Evolutionary conservation across 2,329 filamentous ascomycete species (phyloP), one percentile per base, ranked within the genome.

Genomic region (Rutstroemia sp.): DNA sequence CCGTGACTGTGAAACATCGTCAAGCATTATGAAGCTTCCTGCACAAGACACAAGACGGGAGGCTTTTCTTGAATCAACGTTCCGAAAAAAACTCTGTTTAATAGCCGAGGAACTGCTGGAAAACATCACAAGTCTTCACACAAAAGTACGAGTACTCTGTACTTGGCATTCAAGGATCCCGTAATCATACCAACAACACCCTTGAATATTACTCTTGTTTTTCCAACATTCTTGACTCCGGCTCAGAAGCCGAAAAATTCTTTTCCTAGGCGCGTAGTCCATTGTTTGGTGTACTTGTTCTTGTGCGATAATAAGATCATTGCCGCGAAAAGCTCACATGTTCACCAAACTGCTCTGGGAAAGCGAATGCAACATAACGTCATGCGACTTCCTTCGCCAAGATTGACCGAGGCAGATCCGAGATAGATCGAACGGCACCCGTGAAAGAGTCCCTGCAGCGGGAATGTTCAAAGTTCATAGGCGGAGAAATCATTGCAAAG

Each of bases 371-470:
- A 55, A 23, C 12, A 44, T 38, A 56, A 56, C 53, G 53, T 56
- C 47, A 51, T 45, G 14, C 14, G 10, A 38, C 14, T n/a, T 38
- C 7, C 16, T 12, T 45, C 2, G 27, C 47, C 39, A 56, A 56
- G 39, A 51, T 51, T 44, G 38, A 56, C 53, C 53, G 53, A 56
- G 38, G 47, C 39, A 56, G 27, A 51, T 56, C 47, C 47, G 39
- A 51, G 27, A 44, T 48, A 50, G 53, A 55, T 44, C 19, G 53
- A 25, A 55, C 42, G 46, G 34, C 34, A 25, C 42, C 12, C 9
- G 16, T 48, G 27, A 34, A 36, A 51, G 50, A 42, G 52, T 27
- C 53, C 53, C 47, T 56, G 53, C 53, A 51, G 47, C 53, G 53
- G 53, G 53, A 39, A 56, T 34, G 30, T 34, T 12, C 30, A 27